Conservation (phyloP, 495 filamentous ascomycete species). For the Penicillium nucicola region DNA sequence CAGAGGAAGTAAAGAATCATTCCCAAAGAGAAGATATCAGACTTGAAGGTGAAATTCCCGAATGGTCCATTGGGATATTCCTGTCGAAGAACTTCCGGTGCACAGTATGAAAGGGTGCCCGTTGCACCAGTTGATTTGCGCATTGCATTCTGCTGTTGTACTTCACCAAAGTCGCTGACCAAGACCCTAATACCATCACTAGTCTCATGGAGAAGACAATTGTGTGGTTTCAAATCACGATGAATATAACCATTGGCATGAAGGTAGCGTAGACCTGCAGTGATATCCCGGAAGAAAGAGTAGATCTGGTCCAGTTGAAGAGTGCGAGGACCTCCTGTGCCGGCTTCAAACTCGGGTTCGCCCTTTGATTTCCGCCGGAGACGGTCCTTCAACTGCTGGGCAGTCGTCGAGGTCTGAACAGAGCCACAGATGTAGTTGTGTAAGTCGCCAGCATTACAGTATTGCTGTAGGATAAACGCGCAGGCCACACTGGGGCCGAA, state of each 20-base stretch:
- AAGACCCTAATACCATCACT: constrained; percentile 69
- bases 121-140: constrained; percentile 90
- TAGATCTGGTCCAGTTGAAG: constrained; percentile 90
- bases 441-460: constrained; percentile 93
- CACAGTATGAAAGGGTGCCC: constrained; percentile 96
- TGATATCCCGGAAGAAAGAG: constrained; percentile 94
- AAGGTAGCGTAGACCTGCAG: constrained; percentile 83
- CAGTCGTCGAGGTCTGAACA: constrained; percentile 57
- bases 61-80: constrained; percentile 65
- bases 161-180: constrained; percentile 96
- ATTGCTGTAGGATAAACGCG: constrained; percentile 95
- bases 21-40: constrained; percentile 92
- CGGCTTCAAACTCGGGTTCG: constrained; percentile 49
- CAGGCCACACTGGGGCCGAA: constrained; percentile 93
- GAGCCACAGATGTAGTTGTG: constrained; percentile 77
- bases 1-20: constrained; percentile 99
- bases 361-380: constrained; percentile 72
- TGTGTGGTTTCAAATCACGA: constrained; percentile 91
- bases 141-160: constrained; percentile 73
- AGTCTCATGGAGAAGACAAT: constrained; percentile 83
- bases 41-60: constrained; percentile 93
- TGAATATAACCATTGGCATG: constrained; percentile 96
- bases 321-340: constrained; percentile 54
- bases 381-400: constrained; percentile 83
- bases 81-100: constrained; percentile 81